A percentile compares a stretch with the other conserved stretches of the same genome.
phyloP scores from a whole-genome alignment of 768 basidiomycete genomes.

The Paxillus rubicundulus region DNA sequence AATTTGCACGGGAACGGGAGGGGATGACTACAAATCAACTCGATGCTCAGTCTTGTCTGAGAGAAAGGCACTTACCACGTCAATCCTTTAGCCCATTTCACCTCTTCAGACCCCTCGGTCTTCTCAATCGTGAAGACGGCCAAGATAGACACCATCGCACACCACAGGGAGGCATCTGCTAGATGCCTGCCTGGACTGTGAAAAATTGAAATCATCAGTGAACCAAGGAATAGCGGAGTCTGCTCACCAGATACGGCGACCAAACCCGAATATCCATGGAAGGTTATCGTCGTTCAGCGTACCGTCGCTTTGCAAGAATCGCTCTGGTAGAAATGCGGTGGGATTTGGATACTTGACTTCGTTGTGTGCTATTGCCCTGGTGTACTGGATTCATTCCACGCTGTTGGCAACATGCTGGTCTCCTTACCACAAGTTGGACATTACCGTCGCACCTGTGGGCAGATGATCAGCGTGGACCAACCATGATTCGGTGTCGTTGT shows the following conservation, averaged over 20 bases:
- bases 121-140: constrained; percentile 31
- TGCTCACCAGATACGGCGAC: constrained; percentile 27
- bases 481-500: rapidly evolving
- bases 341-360: constrained; percentile 35
- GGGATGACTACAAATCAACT: constrained; percentile 9
- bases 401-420: not conserved
- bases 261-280: constrained; percentile 19
- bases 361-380: constrained; percentile 42
- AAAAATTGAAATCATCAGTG: too few relatives aligned
- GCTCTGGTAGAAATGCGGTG: constrained; percentile 35
- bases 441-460: constrained; percentile 6
- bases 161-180: constrained; percentile 36
- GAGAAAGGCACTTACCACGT: not conserved
- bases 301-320: constrained; percentile 30
- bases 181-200: constrained; percentile 33
- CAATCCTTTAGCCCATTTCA: constrained; percentile 19
- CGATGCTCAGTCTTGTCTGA: not conserved
- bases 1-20: constrained; percentile 17
- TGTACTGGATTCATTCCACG: not conserved
- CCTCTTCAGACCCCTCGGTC: constrained; percentile 12
- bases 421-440: constrained; percentile 14
- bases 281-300: constrained; percentile 14
- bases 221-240: too few relatives aligned
- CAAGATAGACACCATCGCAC: constrained; percentile 37
- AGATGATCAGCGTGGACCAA: not conserved